These are phyloP conservation scores for Myxozyma vanderwaltii DNA, from an alignment of 805 yeast genomes.

Conservation along the genomic window DNA sequence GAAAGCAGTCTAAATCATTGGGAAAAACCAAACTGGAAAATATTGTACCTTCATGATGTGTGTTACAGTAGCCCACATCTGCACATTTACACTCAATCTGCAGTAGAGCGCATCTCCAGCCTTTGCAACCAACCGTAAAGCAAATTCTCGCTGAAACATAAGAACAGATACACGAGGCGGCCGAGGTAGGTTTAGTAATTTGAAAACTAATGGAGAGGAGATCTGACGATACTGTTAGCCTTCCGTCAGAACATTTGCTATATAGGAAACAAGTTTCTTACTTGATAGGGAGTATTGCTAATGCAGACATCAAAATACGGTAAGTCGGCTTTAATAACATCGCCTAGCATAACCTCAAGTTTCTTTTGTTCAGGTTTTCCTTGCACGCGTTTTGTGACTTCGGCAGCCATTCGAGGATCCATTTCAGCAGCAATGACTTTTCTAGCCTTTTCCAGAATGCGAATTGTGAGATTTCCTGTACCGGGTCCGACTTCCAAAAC, in stretches of 20 bases:
- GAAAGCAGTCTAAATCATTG: no score
- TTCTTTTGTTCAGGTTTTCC: constrained; percentile 94
- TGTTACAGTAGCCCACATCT: constrained; percentile 99
- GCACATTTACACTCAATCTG: constrained; percentile 92
- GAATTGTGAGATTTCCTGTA: constrained; percentile 94
- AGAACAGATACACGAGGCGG: constrained; percentile 95
- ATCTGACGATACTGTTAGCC: constrained; percentile 45
- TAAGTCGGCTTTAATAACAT: constrained; percentile 90
- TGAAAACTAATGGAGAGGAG: constrained; percentile 94
- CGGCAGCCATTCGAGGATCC: constrained; percentile 99
- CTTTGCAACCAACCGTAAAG: constrained; percentile 85
- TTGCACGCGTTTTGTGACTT: constrained; percentile 93
- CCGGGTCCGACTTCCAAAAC: constrained; percentile 99
- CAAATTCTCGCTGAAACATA: constrained; percentile 98
- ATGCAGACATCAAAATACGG: constrained; percentile 96
- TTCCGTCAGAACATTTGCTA: no score
- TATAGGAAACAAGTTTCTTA: not conserved
- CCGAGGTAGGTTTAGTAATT: constrained; percentile 81
- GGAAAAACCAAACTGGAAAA: not conserved
- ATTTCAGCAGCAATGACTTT: constrained; percentile 96
- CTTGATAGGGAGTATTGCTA: constrained; percentile 94
- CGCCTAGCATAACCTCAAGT: constrained; percentile 88
- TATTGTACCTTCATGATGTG: constrained; percentile 91
- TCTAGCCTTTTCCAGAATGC: constrained; percentile 87
- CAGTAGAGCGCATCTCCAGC: constrained; percentile 96